These are phyloP conservation scores for Boletus reticuloceps DNA, from an alignment of 768 basidiomycete species.

Conservation along the genomic window DNA sequence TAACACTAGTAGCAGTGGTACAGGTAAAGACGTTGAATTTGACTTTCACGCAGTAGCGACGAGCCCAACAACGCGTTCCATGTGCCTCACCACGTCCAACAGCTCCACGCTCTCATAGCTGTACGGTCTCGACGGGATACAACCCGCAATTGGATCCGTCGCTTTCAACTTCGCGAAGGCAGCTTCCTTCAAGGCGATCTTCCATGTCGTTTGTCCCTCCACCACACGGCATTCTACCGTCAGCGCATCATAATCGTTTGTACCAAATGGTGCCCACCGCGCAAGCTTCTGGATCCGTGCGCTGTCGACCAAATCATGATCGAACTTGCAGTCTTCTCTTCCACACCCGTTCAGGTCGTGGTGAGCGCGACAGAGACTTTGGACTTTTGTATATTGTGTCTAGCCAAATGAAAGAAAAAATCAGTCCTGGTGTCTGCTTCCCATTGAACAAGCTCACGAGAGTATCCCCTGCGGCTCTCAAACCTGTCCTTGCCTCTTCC, in stretches of 20 bases:
- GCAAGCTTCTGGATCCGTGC: slow-evolving; percentile 13
- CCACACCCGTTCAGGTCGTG: slow-evolving; percentile 5
- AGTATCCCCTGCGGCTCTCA: slow-evolving; percentile 5
- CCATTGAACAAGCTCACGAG: background rate
- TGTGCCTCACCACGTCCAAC: slow-evolving; percentile 16
- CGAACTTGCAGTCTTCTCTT: slow-evolving; percentile 13
- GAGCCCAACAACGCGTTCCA: slow-evolving; percentile 10
- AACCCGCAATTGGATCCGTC: slow-evolving; percentile 7
- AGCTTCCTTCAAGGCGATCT: slow-evolving; percentile 14
- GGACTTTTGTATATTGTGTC: slow-evolving; percentile 10
- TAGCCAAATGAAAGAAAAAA: background rate
- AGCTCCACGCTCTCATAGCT: slow-evolving; percentile 11
- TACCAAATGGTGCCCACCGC: background rate
- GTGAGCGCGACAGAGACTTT: slow-evolving; percentile 16
- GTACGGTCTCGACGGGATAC: slow-evolving; percentile 10
- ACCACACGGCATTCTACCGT: slow-evolving; percentile 15
- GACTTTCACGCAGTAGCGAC: background rate
- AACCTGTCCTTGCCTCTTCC: slow-evolving; percentile 4
- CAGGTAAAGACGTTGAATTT: no score
- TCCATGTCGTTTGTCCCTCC: slow-evolving; percentile 10
- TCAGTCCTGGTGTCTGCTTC: background rate
- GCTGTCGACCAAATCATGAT: slow-evolving; percentile 16
- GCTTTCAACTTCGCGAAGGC: slow-evolving; percentile 7
- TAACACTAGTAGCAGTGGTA: no score
- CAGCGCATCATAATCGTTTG: slow-evolving; percentile 6